These are phyloP conservation scores for Pseudogymnoascus sp. DNA, from an alignment of 2,329 filamentous ascomycete genomes.

Conservation along the genomic window DNA sequence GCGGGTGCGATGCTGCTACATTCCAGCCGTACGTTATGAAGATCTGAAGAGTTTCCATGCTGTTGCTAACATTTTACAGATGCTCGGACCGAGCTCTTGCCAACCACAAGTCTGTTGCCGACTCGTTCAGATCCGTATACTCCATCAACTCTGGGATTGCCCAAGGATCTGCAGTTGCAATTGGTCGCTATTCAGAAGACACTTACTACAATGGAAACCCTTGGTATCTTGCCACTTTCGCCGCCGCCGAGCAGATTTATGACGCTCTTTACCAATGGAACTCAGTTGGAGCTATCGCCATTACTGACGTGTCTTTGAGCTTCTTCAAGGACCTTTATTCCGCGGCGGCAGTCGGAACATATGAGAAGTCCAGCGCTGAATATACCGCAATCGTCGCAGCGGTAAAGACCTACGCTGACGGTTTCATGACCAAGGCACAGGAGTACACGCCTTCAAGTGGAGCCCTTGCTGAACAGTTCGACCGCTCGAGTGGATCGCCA, in stretches of 20 bases:
- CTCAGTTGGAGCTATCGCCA: conserved; percentile 51
- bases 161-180: conserved; percentile 50
- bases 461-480: conserved; percentile 61
- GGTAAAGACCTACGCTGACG: conserved; percentile 56
- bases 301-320: conserved; percentile 56
- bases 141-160: conserved; percentile 59
- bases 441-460: conserved; percentile 51
- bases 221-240: conserved; percentile 71
- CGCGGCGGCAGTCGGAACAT: conserved; percentile 54
- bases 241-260: conserved; percentile 74
- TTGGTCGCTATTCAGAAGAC: conserved; percentile 66
- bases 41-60: background rate
- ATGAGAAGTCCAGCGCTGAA: conserved; percentile 50
- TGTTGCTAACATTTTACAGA: conserved; percentile 15
- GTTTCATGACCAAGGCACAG: conserved; percentile 42
- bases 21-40: conserved; percentile 59
- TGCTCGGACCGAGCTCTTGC: conserved; percentile 48
- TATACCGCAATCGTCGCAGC: conserved; percentile 56
- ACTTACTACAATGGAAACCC: conserved; percentile 72
- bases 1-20: conserved; percentile 58
- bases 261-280: conserved; percentile 69
- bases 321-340: conserved; percentile 66
- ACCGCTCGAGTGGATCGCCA: conserved; percentile 43
- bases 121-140: conserved; percentile 68
- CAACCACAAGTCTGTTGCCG: conserved; percentile 68